Base-by-base conservation (phyloP, 73 alveolate species). In the Paramecium biaurelia region DNA sequence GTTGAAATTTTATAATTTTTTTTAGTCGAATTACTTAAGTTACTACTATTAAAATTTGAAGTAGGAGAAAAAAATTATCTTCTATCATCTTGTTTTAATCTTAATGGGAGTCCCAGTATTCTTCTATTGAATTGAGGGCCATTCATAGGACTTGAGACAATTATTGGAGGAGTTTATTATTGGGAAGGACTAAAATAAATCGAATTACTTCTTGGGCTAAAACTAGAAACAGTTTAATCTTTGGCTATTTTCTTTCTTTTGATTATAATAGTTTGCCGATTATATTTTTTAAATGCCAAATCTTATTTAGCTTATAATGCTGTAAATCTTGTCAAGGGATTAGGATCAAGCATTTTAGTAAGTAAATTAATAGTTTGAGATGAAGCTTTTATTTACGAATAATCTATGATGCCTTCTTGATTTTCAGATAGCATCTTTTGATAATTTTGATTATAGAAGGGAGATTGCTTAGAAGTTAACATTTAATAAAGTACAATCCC, bases 401-500 rank as follows among this genome's bases (percentile, higher is more conserved):
- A 72, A 38, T 72, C 86, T 72, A 72, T 72, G 14, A 4, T 9
- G 20, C 86, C 86, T 32, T 72, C 86, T 72, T 18, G 18, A 72
- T 72, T 72, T 72, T 15, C 15, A 21, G 10, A 15, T 18, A 72
- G 20, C 24, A 38, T 34, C 18, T 72, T 23, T 35, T 72, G 28
- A 72, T 72, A 72, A 9, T 32, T 37, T 34, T 72, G 3, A 23
- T 42, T 21, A 26, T 35, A 72, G 49, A 89, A 96, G n/a, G 98
- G 98, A 35, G 89, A 47, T 82, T 96, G 59, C 18, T 97, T 97
- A 53, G 95, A 92, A 28, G 95, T 89, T 57, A 96, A 72, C 49
- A 95, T 93, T 9, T 53, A 53, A 93, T 94, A 95, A 26, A 94
- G 89, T 43, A 94, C 93, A 12, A 95, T 92, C 12, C 98, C 98